Percentiles rank a stretch among this genome's conserved stretches.
Conservation (phyloP, 2,329 filamentous ascomycete genomes). For the Fusarium sulawesiense region DNA sequence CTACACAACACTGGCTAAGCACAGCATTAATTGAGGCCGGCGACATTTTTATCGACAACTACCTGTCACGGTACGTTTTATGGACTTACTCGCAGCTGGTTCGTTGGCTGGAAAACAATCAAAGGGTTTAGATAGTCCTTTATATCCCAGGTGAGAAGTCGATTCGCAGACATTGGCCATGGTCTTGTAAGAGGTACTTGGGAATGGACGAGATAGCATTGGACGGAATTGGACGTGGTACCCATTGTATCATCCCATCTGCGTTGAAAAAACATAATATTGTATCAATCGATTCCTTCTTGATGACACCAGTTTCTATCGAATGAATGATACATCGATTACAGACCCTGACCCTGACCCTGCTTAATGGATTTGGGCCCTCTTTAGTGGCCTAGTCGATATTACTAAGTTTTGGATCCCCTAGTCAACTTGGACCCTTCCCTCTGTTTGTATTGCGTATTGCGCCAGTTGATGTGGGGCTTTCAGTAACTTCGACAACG, state of each 20-base stretch:
- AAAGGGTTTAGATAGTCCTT: slow-evolving; percentile 65
- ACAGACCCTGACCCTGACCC: slow-evolving; percentile 17
- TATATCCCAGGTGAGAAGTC: slow-evolving; percentile 48
- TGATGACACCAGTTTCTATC: background rate
- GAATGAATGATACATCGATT: background rate
- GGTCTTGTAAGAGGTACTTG: slow-evolving; percentile 42
- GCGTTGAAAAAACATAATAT: slow-evolving; percentile 18
- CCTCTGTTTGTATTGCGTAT: slow-evolving; percentile 13
- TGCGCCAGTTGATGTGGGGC: slow-evolving; percentile 20
- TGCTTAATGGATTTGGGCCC: slow-evolving; percentile 12
- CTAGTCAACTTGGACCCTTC: slow-evolving; percentile 1
- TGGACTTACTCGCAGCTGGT: slow-evolving; percentile 38
- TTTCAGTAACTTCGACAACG: slow-evolving; percentile 9
- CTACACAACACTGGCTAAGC: slow-evolving; percentile 23
- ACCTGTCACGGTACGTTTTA: slow-evolving; percentile 32
- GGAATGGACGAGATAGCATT: slow-evolving; percentile 39
- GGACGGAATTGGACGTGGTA: slow-evolving; percentile 23
- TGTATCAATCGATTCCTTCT: slow-evolving; percentile 30
- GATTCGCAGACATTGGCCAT: slow-evolving; percentile 31
- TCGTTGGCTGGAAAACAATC: slow-evolving; percentile 51
- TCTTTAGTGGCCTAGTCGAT: background rate
- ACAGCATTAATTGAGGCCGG: slow-evolving; percentile 12
- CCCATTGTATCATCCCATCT: slow-evolving; percentile 23
- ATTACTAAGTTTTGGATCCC: background rate
- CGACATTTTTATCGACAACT: slow-evolving; percentile 16